Evolutionary conservation across 2,329 filamentous ascomycete species (phyloP).

Genomic region (Eurotiales sp.): DNA sequence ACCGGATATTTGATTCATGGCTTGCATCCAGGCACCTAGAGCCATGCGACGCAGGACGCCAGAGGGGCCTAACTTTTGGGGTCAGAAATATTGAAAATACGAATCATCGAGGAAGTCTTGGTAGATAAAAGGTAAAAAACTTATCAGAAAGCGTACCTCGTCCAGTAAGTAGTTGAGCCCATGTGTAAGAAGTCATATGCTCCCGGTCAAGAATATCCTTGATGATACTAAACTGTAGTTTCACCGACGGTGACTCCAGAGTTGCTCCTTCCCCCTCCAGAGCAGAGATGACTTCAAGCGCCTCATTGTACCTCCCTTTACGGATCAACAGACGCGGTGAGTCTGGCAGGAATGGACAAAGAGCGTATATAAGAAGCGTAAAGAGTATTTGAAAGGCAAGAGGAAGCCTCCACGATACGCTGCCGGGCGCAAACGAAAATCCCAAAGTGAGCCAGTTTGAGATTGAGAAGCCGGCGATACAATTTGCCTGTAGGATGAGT

Average conservation of each 20-base stretch:
- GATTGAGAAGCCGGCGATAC: constrained; percentile 46
- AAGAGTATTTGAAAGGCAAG: constrained; percentile 43
- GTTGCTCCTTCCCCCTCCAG: constrained; percentile 10
- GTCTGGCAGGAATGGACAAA: constrained; percentile 40
- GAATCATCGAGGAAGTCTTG: no score
- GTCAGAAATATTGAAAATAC: neutral
- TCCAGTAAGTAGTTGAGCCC: constrained; percentile 43
- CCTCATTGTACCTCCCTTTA: constrained; percentile 39
- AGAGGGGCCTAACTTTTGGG: constrained; percentile 24
- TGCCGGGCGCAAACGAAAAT: constrained; percentile 27
- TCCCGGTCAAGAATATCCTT: constrained; percentile 42
- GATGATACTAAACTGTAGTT: constrained; percentile 22
- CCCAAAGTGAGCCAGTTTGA: constrained; percentile 48
- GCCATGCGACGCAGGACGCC: constrained; percentile 43
- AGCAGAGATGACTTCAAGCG: constrained; percentile 29
- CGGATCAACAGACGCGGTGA: constrained; percentile 44
- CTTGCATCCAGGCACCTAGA: constrained; percentile 43
- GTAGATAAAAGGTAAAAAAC: no score
- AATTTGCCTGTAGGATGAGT: constrained; percentile 38
- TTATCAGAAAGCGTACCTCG: constrained; percentile 26
- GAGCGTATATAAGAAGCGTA: constrained; percentile 36
- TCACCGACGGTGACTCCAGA: constrained; percentile 3
- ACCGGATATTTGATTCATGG: constrained; percentile 34
- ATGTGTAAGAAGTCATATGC: constrained; percentile 43
- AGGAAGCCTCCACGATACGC: constrained; percentile 41